Base-by-base conservation (phyloP, 78 protist genomes). In the Chrysochromulina tobinii region DNA sequence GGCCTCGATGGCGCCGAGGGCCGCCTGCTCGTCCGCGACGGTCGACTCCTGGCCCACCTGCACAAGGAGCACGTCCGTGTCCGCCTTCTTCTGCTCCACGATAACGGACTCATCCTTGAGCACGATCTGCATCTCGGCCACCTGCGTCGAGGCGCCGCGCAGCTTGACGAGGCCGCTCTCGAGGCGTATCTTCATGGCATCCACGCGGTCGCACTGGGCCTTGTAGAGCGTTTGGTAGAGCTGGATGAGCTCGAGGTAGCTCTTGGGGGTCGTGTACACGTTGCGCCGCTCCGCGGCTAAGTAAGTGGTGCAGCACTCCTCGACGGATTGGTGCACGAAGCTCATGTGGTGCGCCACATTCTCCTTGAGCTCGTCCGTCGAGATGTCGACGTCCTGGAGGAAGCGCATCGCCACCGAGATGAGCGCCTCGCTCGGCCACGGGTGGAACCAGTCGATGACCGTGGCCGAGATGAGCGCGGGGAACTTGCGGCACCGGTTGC, bases 221-320 rank as follows among this genome's bases (percentile, higher is more conserved):
- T 12, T 61, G 23, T 95, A 66, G 69, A 96, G 72, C 15, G 23
- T 1, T 90, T 92, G 90, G 94, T 95, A 97, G n/a, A 96, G 93
- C 48, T 38, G 57, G 84, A 96, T 95, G 53, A 93, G 93, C 91
- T 96, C 98, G 14, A 97, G 94, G 94, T 93, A 97, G 23, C 85
- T 25, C 92, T 97, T 97, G 20, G 98, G 97, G 25, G 98, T 97
- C 68, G 97, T 96, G 93, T 96, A 96, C 87, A 72, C 92, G 92
- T 93, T 15, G 1, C 96, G 69, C 12, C 90, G 23, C 61, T 93
- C 92, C 48, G 25, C 18, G n/a, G n/a, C 66, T 12, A 25, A 1
- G 58, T 69, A 93, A 12, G 14, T 23, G 15, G 23, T 55, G 51
- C 67, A 54, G 14, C 61, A 21, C 64, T 72, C 83, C 54, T 91